Evolutionary conservation across 2,329 filamentous ascomycete genomes (phyloP).

Genomic region (Sordariomycetes sp.): DNA sequence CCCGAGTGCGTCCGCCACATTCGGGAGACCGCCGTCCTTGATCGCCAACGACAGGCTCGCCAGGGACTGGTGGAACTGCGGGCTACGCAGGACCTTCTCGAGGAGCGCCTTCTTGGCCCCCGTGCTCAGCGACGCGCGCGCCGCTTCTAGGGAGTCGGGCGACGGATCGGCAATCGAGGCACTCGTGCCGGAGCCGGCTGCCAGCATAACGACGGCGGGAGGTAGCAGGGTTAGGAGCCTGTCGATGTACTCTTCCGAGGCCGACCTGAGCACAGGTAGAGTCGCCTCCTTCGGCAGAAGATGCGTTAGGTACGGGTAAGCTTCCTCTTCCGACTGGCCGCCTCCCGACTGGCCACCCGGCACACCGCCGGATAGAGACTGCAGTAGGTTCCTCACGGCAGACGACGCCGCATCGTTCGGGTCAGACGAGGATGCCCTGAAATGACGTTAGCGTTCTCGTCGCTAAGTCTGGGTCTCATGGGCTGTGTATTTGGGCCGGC

Average conservation of each 20-base stretch:
- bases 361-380: constrained; percentile 55
- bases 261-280: constrained; percentile 57
- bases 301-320: constrained; percentile 76
- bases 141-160: constrained; percentile 54
- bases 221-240: constrained; percentile 68
- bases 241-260: constrained; percentile 56
- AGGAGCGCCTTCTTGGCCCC: constrained; percentile 71
- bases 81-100: constrained; percentile 70
- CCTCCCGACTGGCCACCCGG: constrained; percentile 17
- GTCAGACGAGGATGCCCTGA: constrained; percentile 41
- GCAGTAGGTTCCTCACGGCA: constrained; percentile 78
- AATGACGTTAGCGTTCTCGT: constrained; percentile 9
- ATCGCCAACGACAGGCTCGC: constrained; percentile 77
- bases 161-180: constrained; percentile 52
- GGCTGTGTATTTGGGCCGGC: not conserved
- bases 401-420: constrained; percentile 53
- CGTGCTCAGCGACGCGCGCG: constrained; percentile 58
- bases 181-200: constrained; percentile 44
- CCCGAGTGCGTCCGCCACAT: constrained; percentile 72
- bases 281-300: constrained; percentile 69
- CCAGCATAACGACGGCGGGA: constrained; percentile 62
- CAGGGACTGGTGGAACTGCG: constrained; percentile 82
- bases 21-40: constrained; percentile 80
- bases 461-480: not conserved
- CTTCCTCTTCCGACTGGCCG: constrained; percentile 28